Percentiles rank a stretch among this genome's conserved stretches.
phyloP scores from a whole-genome alignment of 73 alveolate species.

The Tetrahymena malaccensis region DNA sequence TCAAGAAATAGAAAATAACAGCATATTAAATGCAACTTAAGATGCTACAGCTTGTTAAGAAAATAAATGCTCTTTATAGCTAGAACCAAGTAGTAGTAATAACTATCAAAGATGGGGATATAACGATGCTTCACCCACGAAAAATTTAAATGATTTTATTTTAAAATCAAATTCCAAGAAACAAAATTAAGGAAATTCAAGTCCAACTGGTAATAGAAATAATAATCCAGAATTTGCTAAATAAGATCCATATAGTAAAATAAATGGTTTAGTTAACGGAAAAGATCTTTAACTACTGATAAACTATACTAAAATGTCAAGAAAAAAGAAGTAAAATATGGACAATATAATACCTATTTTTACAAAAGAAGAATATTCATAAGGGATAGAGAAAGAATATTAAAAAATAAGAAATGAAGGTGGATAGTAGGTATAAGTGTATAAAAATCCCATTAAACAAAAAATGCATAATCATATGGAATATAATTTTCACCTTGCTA shows the following conservation, averaged over 20 bases:
- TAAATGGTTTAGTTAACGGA: neutral
- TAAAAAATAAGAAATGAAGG: neutral
- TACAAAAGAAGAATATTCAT: neutral
- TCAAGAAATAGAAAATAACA: neutral
- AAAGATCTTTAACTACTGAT: neutral
- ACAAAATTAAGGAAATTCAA: neutral
- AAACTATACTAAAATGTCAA: neutral
- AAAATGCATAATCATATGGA: slow-evolving; percentile 62
- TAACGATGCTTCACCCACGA: neutral
- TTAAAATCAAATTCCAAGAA: neutral
- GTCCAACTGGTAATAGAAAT: neutral
- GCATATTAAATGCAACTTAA: too few species aligned
- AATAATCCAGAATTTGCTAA: neutral
- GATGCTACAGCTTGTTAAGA: neutral
- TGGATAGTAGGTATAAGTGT: neutral
- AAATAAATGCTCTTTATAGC: neutral
- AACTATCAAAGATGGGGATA: neutral
- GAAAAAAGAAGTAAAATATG: neutral
- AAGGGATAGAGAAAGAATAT: neutral
- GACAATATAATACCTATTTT: neutral
- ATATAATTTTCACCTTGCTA: slow-evolving; percentile 59
- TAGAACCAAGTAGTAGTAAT: neutral
- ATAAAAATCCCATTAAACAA: neutral
- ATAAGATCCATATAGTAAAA: neutral
- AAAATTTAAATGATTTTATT: neutral